phyloP scores from a whole-genome alignment of 2,329 filamentous ascomycete species.

The Fusarium keratoplasticum region DNA sequence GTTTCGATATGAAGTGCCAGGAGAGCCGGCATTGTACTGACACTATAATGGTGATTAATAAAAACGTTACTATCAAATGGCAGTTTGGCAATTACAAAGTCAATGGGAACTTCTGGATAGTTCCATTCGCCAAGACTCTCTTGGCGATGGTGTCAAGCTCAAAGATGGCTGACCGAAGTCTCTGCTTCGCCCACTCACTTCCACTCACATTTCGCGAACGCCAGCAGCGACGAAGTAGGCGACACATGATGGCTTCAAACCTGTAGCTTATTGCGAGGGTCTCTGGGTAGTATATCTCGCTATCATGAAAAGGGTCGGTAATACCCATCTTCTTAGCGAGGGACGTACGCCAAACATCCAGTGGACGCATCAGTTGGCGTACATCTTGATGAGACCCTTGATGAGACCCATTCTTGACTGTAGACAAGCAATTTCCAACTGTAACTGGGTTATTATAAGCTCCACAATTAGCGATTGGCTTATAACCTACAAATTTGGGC shows the following conservation, averaged over 20 bases:
- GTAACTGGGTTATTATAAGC: not conserved
- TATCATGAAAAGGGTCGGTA: not conserved
- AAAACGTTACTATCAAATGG: fast-evolving
- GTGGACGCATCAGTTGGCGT: not conserved
- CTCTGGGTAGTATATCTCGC: not conserved
- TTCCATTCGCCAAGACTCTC: slow-evolving; percentile 12
- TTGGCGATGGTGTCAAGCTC: slow-evolving; percentile 13
- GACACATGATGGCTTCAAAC: not conserved
- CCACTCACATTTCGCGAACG: not conserved
- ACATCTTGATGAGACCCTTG: not conserved
- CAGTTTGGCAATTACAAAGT: slow-evolving; percentile 1
- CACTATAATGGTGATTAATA: not conserved
- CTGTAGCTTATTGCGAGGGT: not conserved
- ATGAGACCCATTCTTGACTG: not conserved
- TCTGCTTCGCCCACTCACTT: slow-evolving; percentile 12
- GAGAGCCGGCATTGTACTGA: slow-evolving; percentile 8
- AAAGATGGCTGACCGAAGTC: slow-evolving; percentile 11
- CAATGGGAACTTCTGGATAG: not conserved
- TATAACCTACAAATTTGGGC: slow-evolving; percentile 16
- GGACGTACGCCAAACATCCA: slow-evolving; percentile 11
- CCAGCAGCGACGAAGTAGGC: not conserved
- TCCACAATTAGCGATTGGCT: fast-evolving
- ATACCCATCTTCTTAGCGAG: slow-evolving; percentile 7
- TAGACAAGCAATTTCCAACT: not conserved
- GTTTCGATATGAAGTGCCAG: slow-evolving; percentile 17